phyloP scores from a whole-genome alignment of 176 grass and related monocot species.

The Secale cereale region DNA sequence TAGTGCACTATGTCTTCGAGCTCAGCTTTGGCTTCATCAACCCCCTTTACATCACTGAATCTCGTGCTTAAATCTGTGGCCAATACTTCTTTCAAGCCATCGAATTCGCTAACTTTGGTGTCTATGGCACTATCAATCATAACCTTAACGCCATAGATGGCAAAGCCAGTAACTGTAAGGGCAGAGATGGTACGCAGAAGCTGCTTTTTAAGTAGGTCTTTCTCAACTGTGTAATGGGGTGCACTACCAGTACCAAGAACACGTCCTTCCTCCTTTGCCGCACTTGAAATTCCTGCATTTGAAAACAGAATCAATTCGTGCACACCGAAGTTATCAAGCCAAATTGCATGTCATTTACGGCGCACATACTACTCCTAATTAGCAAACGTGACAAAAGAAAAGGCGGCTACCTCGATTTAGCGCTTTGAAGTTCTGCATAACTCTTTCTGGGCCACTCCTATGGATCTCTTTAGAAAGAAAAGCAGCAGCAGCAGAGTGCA shows the following conservation, averaged over 20 bases:
- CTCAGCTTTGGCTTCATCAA: constrained; percentile 91
- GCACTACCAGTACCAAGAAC: constrained; percentile 65
- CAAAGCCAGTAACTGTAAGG: constrained; percentile 67
- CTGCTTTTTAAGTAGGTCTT: constrained; percentile 68
- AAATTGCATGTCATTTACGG: background rate
- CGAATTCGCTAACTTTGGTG: constrained; percentile 18
- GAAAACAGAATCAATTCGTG: background rate
- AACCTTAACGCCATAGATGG: constrained; percentile 70
- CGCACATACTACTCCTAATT: background rate
- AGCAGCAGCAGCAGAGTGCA: constrained; percentile 26
- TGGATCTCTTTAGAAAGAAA: constrained; percentile 55
- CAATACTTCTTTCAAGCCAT: constrained; percentile 62
- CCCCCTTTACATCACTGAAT: constrained; percentile 87
- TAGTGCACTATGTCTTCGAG: constrained; percentile 96
- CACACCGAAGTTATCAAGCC: background rate
- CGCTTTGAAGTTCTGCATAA: constrained; percentile 71
- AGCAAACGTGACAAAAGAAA: background rate
- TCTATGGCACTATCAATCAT: background rate
- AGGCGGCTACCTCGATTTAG: background rate
- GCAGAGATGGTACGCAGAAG: constrained; percentile 75
- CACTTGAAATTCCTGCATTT: constrained; percentile 54
- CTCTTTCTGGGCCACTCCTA: constrained; percentile 69
- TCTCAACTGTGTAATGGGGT: constrained; percentile 71
- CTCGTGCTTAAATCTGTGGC: constrained; percentile 61
- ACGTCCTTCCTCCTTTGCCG: constrained; percentile 51